Base-by-base conservation (phyloP, 371 early-diverging fungal species). In the Cokeromyces recurvatus region DNA sequence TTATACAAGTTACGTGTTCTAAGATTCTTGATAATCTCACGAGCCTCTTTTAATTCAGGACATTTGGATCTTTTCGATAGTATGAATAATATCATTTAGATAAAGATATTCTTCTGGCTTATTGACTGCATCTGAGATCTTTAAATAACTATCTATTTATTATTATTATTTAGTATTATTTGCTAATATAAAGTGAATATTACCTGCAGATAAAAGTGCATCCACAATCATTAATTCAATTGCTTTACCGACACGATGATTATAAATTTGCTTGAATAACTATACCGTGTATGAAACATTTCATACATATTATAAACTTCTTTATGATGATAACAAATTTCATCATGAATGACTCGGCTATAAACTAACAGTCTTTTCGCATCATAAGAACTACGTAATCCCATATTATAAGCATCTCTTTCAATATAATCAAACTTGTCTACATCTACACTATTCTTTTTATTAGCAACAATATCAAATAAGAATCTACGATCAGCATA, bases 401-500 rank as follows among this genome's bases (percentile, higher is more conserved):
- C 93, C 4, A 93, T 70, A 50, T 93, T 89, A 54, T 86, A 82
- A 43, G 90, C 88, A 68, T 97, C 97, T 10, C 98, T 74, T 54
- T 84, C 80, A 36, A 98, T 77, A 53, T 97, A 98, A 62, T 98
- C 98, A 67, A 95, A 96, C 68, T 95, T 95, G 68, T 98, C 98
- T 14, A 97, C 97, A 62, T 98, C 98, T 17, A 97, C 78, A 23
- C 87, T 85, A 55, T 91, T 96, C 44, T 86, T 75, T 61, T 94
- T 87, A 73, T 98, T 98, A 31, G 95, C 89, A 0, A 98, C 97
- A 53, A 98, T 93, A 49, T 98, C 94, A 74, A 92, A 97, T 40
- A 97, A 54, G 54, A 91, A 98, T 15, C 58, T 56, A 32, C 75
- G 71, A 2, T 79, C 72, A 6, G 56, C 41, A 3, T 55, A 59